Conservation (phyloP, 2,329 filamentous ascomycete species). For the Diaporthe australafricana region DNA sequence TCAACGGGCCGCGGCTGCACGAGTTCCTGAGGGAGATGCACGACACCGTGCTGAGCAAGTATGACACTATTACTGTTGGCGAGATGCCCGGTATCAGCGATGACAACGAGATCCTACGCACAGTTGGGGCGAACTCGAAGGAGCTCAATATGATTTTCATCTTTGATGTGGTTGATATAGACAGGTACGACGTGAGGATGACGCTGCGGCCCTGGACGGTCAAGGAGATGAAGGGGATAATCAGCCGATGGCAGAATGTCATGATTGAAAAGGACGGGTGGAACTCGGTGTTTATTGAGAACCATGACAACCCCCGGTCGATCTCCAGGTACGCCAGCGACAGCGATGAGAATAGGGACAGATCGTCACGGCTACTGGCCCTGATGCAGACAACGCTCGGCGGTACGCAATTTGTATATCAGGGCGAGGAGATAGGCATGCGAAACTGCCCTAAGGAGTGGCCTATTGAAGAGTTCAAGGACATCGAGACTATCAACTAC, state of each 20-base stretch:
- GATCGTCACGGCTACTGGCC: slow-evolving; percentile 70
- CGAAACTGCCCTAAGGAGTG: slow-evolving; percentile 68
- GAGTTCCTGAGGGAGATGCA: slow-evolving; percentile 36
- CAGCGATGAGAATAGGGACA: slow-evolving; percentile 58
- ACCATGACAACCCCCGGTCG: slow-evolving; percentile 73
- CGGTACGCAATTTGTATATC: slow-evolving; percentile 76
- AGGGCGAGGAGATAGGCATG: slow-evolving; percentile 78
- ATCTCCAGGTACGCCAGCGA: slow-evolving; percentile 67
- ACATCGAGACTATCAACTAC: slow-evolving; percentile 69
- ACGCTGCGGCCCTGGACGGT: slow-evolving; percentile 54
- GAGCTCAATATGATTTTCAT: slow-evolving; percentile 81
- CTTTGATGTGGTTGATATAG: slow-evolving; percentile 66
- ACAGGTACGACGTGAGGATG: slow-evolving; percentile 35
- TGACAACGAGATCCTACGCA: slow-evolving; percentile 28
- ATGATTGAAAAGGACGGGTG: slow-evolving; percentile 71
- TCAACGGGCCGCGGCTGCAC: slow-evolving; percentile 36
- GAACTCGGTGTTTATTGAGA: slow-evolving; percentile 75
- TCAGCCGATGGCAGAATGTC: slow-evolving; percentile 69
- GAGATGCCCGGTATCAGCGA: slow-evolving; percentile 36
- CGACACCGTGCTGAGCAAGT: slow-evolving; percentile 26
- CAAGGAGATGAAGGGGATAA: slow-evolving; percentile 62
- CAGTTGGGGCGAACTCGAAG: slow-evolving; percentile 53
- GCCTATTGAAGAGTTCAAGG: slow-evolving; percentile 75
- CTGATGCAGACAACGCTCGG: slow-evolving; percentile 67
- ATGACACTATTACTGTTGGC: slow-evolving; percentile 36